Percentiles rank a stretch among this genome's conserved stretches.
phyloP scores from a whole-genome alignment of 176 grass and related monocot species.

The Aechmea fasciata region DNA sequence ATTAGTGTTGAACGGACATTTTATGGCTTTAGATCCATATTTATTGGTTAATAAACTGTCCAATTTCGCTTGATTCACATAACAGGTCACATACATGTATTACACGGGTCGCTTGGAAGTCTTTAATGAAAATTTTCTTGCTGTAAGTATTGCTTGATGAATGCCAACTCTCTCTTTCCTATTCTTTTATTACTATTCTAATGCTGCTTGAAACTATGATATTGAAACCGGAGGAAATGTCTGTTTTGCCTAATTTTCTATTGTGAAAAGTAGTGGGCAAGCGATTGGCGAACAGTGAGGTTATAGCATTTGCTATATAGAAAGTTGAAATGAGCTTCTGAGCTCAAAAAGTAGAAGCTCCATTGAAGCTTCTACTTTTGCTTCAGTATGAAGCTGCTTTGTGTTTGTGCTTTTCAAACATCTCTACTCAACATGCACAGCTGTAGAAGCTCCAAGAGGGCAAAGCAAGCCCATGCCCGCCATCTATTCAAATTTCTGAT shows the following conservation, averaged over 20 bases:
- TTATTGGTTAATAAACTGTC: background rate
- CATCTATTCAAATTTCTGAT: background rate
- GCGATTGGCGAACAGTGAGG: too few relatives aligned
- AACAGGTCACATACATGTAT: slow-evolving; percentile 96
- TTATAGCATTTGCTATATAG: background rate
- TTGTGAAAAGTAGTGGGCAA: too few relatives aligned
- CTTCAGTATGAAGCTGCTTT: too few relatives aligned
- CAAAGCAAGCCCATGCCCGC: background rate
- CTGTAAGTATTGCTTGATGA: slow-evolving; percentile 41
- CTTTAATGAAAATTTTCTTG: slow-evolving; percentile 91
- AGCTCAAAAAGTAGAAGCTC: too few relatives aligned
- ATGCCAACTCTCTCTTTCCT: background rate
- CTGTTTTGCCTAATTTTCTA: background rate
- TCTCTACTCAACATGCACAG: too few relatives aligned
- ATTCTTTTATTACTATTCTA: background rate
- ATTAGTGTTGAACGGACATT: background rate
- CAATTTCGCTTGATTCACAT: slow-evolving; percentile 15
- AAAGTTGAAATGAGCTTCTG: too few relatives aligned
- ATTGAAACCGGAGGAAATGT: background rate
- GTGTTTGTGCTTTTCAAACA: too few relatives aligned
- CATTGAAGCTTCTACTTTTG: too few relatives aligned
- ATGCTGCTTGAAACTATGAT: background rate
- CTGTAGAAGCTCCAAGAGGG: too few relatives aligned
- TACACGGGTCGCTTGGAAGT: slow-evolving; percentile 86
- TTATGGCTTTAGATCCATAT: background rate